Evolutionary conservation across 768 basidiomycete species (phyloP), one percentile per base, ranked within the genome.

Genomic region (Udeniomyces megalosporus): DNA sequence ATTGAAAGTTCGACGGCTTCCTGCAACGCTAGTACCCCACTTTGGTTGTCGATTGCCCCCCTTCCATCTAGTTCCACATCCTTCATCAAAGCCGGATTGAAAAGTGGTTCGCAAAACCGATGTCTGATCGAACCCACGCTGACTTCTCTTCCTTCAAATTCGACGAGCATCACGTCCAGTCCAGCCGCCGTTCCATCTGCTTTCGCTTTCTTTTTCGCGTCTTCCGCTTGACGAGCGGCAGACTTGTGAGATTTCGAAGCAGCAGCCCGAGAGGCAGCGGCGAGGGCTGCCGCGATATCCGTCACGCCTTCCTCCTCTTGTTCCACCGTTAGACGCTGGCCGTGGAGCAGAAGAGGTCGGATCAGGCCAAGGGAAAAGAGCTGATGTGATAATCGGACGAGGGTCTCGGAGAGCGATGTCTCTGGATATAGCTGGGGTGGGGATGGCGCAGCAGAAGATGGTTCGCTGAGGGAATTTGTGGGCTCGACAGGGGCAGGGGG

Each of bases 21-120:
- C 54, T 58, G 56, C 8, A 63, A 53, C 5, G 54, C 60, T 46
- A 65, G 35, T 44, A 61, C 45, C 31, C 54, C 56, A 8, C 22
- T 22, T 31, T 49, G 38, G 3, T 48, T 60, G 29, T 57, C 60
- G 20, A 28, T 10, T 24, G 26, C 17, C 22, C 29, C 38, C 42
- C 26, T 35, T 22, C 42, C 35, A 28, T 22, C 48, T 47, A 29
- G n/a, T 29, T 15, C 32, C 51, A 48, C 54, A 66, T 65, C 29
- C 62, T 44, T 46, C 61, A 88, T 72, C 46, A 88, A 68, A 3
- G 72, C 75, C 2, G 84, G 84, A 69, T 89, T 84, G 66, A 89
- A 91, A 29, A 95, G 77, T 6, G 89, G 88, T 71, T 93, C 91
- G 71, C 87, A 89, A 74, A 91, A 86, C 45, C 86, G 78, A 76